Percentiles rank a stretch among this genome's conserved stretches.
phyloP scores from a whole-genome alignment of 164 flowering plant species.

The Chimonanthus praecox region DNA sequence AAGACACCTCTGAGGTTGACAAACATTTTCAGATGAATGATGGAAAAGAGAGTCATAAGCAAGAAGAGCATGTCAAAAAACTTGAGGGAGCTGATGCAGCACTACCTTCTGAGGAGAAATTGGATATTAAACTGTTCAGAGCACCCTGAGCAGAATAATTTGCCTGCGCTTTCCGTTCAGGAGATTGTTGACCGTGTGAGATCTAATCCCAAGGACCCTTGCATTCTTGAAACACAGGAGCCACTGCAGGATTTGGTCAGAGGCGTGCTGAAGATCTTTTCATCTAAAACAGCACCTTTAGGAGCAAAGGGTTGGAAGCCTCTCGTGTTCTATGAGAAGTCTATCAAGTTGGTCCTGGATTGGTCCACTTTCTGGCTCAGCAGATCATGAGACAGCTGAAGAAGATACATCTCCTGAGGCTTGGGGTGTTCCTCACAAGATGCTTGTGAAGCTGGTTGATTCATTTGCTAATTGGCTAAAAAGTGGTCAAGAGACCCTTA shows the following conservation, averaged over 20 bases:
- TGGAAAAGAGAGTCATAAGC: conserved; percentile 9
- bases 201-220: conserved; percentile 89
- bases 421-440: conserved; percentile 89
- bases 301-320: conserved; percentile 96
- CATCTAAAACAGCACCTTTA: conserved; percentile 85
- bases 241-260: conserved; percentile 91
- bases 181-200: conserved; percentile 82
- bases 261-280: conserved; percentile 82
- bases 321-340: conserved; percentile 61
- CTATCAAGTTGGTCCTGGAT: conserved; percentile 84
- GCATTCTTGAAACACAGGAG: conserved; percentile 71
- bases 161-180: conserved; percentile 70
- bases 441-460: conserved; percentile 95
- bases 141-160: conserved; percentile 18
- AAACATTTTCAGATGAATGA: conserved; percentile 30
- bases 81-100: conserved; percentile 32
- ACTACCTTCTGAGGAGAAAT: conserved; percentile 14
- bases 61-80: conserved; percentile 26
- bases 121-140: conserved; percentile 25
- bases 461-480: conserved; percentile 96
- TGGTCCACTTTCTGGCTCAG: conserved; percentile 51
- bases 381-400: conserved; percentile 50
- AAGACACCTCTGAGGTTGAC: conserved; percentile 41
- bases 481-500: conserved; percentile 88
- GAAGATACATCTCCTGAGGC: conserved; percentile 69